Percentiles rank a stretch among this genome's conserved stretches.
These are phyloP conservation scores for Pseudocercospora crystallina DNA, from an alignment of 2,329 filamentous ascomycete species.

Conservation along the genomic window DNA sequence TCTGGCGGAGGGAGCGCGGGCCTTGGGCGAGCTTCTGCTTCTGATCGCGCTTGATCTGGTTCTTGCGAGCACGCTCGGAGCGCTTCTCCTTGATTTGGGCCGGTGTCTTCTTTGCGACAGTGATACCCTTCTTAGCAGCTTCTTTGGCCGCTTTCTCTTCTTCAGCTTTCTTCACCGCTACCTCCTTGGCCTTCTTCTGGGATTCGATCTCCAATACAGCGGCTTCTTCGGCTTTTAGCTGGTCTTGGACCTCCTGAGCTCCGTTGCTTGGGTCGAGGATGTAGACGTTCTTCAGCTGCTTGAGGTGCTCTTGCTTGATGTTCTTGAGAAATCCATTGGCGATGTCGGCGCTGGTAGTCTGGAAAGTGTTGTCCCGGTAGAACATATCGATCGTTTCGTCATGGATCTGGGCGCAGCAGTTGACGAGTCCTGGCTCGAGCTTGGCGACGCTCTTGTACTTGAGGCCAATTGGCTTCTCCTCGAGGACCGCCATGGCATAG, in stretches of 20 bases:
- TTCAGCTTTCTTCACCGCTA: neutral
- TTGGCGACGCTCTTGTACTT: neutral
- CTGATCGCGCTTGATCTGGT: no score
- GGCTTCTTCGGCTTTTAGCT: neutral
- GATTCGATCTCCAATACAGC: neutral
- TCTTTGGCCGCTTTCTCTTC: neutral
- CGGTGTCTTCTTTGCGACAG: no score
- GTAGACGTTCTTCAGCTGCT: neutral
- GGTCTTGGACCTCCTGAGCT: neutral
- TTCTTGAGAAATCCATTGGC: neutral
- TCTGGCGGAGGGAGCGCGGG: neutral
- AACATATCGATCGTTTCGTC: neutral
- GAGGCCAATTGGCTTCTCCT: neutral
- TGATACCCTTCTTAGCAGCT: neutral
- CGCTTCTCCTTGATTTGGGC: no score
- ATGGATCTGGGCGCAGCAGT: conserved; percentile 1
- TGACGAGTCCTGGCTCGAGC: conserved; percentile 2
- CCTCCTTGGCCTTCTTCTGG: neutral
- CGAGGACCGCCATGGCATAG: conserved; percentile 1
- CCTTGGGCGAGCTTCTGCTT: neutral
- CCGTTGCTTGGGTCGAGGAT: conserved; percentile 3
- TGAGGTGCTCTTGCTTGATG: neutral
- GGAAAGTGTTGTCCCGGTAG: conserved; percentile 5
- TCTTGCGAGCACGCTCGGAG: no score
- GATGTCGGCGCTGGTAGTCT: neutral